Evolutionary conservation across 768 basidiomycete species (phyloP), one percentile per base, ranked within the genome.

Genomic region (Lactarius sp.): DNA sequence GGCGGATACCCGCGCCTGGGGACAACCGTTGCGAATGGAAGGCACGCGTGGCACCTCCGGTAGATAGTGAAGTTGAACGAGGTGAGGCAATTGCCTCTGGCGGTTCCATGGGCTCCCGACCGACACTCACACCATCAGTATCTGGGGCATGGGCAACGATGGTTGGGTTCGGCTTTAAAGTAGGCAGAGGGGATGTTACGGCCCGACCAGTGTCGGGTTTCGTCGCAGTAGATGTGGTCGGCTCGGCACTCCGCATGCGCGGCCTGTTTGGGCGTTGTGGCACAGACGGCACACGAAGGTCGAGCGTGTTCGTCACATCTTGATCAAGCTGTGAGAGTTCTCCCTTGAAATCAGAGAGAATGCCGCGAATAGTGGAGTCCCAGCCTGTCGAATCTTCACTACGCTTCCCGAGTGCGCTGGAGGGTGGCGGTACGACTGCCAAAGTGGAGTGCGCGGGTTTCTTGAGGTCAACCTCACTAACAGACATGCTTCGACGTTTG

Each of bases 301-400:
- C 86, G 61, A 92, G 76, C 27, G 78, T 72, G 52, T 81, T 72
- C 46, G 74, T 74, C 52, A 79, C 77, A 66, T 87, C 88, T 65
- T 52, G 53, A 56, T 60, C 61, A 31, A 90, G 75, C 63, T 85
- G 82, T 66, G 81, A 82, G 60, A 91, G 78, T 73, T 87, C 83
- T 60, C 86, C 88, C 74, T 83, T 81, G 75, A 93, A 87, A 64
- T 91, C 85, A 67, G 80, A 82, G 54, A 92, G 76, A 66, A 92
- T 81, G 46, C 85, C 86, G 70, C 78, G 79, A 41, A 89, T 73
- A 5, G 82, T 76, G 18, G 77, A 75, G 53, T 78, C 80, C 80
- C 79, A 81, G 31, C 73, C 74, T 6, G 66, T 67, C 6, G 70
- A 68, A 12, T 72, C 68, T 20, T 71, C 73, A 31, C 68, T 64